phyloP scores from a whole-genome alignment of 2,329 filamentous ascomycete genomes.

The Moelleriella libera region DNA sequence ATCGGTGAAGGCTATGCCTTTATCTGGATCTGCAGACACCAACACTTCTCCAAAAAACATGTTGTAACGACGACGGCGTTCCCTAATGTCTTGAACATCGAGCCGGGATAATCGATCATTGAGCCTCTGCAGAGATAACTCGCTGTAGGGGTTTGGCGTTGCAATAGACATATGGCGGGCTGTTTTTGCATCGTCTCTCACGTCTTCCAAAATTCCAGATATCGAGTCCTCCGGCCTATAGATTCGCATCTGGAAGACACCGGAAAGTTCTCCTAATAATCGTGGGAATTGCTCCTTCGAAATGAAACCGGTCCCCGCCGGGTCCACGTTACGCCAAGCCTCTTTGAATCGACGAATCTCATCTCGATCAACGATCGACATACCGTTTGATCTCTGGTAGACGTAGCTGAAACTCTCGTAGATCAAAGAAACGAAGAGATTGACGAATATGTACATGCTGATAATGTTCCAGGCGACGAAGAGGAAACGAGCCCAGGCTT shows the following conservation, averaged over 20 bases:
- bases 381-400: slow-evolving; percentile 89
- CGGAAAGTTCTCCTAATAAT: slow-evolving; percentile 80
- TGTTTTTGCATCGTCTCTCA: slow-evolving; percentile 43
- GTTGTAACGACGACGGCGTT: slow-evolving; percentile 68
- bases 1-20: slow-evolving; percentile 81
- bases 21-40: slow-evolving; percentile 78
- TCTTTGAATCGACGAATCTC: slow-evolving; percentile 96
- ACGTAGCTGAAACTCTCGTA: slow-evolving; percentile 99
- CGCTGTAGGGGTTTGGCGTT: slow-evolving; percentile 34
- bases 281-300: slow-evolving; percentile 79
- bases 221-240: slow-evolving; percentile 88
- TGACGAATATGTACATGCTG: slow-evolving; percentile 99
- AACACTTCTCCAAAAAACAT: slow-evolving; percentile 96
- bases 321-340: slow-evolving; percentile 93
- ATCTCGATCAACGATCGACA: slow-evolving; percentile 79
- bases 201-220: slow-evolving; percentile 72
- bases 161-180: slow-evolving; percentile 40
- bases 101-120: slow-evolving; percentile 60
- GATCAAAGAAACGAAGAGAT: slow-evolving; percentile 93
- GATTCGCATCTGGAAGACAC: slow-evolving; percentile 93
- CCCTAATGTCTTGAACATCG: slow-evolving; percentile 60
- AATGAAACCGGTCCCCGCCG: slow-evolving; percentile 82
- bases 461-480: slow-evolving; percentile 98
- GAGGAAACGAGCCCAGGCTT: slow-evolving; percentile 71
- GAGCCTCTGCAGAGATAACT: slow-evolving; percentile 61